Conservation (phyloP, 2,329 filamentous ascomycete genomes). For the Aspergillus fijiensis region DNA sequence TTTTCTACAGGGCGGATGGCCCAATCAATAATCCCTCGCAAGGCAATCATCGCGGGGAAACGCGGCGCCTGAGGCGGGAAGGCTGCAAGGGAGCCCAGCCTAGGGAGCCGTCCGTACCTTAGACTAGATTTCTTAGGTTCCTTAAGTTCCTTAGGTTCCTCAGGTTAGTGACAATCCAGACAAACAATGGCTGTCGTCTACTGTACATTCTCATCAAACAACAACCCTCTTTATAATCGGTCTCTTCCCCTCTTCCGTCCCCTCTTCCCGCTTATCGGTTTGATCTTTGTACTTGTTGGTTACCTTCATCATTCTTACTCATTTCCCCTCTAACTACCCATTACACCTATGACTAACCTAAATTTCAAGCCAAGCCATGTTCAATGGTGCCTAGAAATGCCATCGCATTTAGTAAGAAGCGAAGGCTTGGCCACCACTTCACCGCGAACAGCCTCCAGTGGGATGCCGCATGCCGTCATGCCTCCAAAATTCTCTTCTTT, state of each 20-base stretch:
- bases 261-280: not conserved
- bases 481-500: not conserved
- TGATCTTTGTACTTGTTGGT: too few species aligned
- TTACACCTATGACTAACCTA: too few species aligned
- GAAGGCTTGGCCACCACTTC: constrained; percentile 1
- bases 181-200: too few species aligned
- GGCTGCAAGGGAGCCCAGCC: not conserved
- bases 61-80: not conserved
- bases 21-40: not conserved
- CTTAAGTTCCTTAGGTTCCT: too few species aligned
- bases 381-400: not conserved
- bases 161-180: too few species aligned
- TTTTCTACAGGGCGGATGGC: too few species aligned
- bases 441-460: constrained; percentile 1
- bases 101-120: too few species aligned
- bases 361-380: not conserved
- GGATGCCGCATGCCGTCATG: constrained; percentile 11
- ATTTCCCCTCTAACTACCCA: too few species aligned
- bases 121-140: too few species aligned
- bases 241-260: not conserved
- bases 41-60: not conserved
- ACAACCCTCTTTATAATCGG: not conserved
- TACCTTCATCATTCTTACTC: too few species aligned
- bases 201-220: too few species aligned
- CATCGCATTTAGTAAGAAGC: not conserved